These are phyloP conservation scores for Pythium apleroticum DNA, from an alignment of 352 stramenopile species.

Conservation along the genomic window DNA sequence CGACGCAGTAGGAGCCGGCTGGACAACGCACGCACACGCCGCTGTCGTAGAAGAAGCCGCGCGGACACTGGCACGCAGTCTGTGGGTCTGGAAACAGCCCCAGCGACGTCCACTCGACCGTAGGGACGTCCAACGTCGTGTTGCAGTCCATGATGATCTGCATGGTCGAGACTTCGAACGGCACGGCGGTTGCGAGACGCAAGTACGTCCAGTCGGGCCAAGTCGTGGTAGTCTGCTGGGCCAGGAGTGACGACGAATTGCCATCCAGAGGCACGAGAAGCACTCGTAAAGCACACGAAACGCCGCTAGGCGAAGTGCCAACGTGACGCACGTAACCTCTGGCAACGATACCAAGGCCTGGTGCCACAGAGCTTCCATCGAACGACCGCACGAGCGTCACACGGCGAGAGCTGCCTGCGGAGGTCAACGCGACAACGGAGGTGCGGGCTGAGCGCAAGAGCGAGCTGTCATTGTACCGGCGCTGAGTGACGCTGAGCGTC, in stretches of 20 bases:
- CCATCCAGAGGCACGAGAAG: not conserved
- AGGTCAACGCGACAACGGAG: conserved; percentile 35
- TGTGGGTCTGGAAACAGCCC: conserved; percentile 54
- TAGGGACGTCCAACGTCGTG: conserved; percentile 28
- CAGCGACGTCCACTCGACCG: conserved; percentile 52
- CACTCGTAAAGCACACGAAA: conserved; percentile 7
- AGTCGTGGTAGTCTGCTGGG: not conserved
- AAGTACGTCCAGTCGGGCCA: conserved; percentile 17
- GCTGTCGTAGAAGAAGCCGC: conserved; percentile 51
- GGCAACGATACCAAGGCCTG: conserved; percentile 38
- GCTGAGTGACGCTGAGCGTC: not conserved
- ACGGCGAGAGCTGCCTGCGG: conserved; percentile 16
- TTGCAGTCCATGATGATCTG: conserved; percentile 44
- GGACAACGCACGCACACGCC: conserved; percentile 50
- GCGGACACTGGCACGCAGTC: conserved; percentile 54
- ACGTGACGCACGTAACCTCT: conserved; percentile 44
- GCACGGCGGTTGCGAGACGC: conserved; percentile 21
- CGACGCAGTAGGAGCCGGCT: conserved; percentile 56
- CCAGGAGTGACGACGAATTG: not conserved
- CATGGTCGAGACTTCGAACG: conserved; percentile 39
- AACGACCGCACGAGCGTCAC: conserved; percentile 33
- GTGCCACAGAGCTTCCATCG: conserved; percentile 37
- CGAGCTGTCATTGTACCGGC: conserved; percentile 31
- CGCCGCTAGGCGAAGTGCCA: not conserved
- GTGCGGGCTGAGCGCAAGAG: conserved; percentile 40